Evolutionary conservation across 169 alveolate genomes (phyloP), one percentile per base, ranked within the genome.

Genomic region (Babesia sp.): DNA sequence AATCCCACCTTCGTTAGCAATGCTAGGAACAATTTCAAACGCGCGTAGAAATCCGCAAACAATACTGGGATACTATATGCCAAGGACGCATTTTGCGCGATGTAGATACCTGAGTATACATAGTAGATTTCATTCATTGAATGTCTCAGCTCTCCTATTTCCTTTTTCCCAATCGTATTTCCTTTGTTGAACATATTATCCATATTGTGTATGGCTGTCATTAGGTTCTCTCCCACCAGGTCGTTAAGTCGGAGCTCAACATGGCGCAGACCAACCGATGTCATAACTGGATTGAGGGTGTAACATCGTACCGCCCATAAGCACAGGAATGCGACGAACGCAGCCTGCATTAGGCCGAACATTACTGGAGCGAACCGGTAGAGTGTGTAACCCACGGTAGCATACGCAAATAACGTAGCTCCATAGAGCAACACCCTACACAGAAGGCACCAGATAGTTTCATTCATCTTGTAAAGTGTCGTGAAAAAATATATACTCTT

Each of bases 91-190:
- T 75, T 75, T 31, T 60, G 58, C 22, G 71, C 50, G 11, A 75
- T 1, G 61, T 75, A 75, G 31, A 75, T 16, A 31, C 71, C 75
- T 18, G 85, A 68, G 53, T 75, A 75, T 2, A 61, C 29, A 5
- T 55, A 11, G 33, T 75, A 75, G 28, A 36, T 61, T 12, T 63
- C 50, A 33, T 61, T 18, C 20, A 75, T 3, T 8, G 71, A 36
- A 9, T 33, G 45, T 26, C 85, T 31, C 11, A 75, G 6, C 63
- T 50, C 70, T 3, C 11, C 54, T 16, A 61, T n/a, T 28, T 61
- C 42, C 56, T 39, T n/a, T 22, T 3, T 51, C 46, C 24, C 36
- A 3, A 41, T n/a, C n/a, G 55, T 50, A 28, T n/a, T 59, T 1
- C 39, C 42, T 6, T 24, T 29, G 33, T 31, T 24, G 6, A 61